These are phyloP conservation scores for Periconia sp. DNA, from an alignment of 2,329 filamentous ascomycete genomes.

Conservation along the genomic window DNA sequence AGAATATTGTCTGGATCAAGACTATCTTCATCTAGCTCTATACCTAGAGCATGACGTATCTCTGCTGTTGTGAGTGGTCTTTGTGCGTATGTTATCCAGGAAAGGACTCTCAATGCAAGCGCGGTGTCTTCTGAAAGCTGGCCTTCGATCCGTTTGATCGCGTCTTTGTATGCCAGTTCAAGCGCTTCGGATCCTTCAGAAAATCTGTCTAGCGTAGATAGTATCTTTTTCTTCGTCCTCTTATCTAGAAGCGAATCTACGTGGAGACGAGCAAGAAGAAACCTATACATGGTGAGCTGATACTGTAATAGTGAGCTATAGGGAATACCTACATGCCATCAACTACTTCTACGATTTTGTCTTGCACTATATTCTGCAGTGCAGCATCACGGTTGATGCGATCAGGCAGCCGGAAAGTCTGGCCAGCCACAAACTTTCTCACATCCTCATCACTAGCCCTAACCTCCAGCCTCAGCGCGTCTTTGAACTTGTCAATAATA, in stretches of 20 bases:
- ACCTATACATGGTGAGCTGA: background rate
- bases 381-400: constrained; percentile 16
- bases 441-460: constrained; percentile 27
- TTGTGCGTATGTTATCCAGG: background rate
- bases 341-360: constrained; percentile 22
- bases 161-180: constrained; percentile 48
- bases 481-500: constrained; percentile 17
- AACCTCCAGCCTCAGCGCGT: constrained; percentile 18
- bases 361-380: constrained; percentile 19
- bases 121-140: constrained; percentile 38
- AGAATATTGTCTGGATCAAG: constrained; percentile 9
- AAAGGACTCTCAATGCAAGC: constrained; percentile 38
- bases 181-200: constrained; percentile 36
- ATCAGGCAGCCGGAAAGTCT: constrained; percentile 19
- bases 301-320: constrained; percentile 1
- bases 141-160: constrained; percentile 49
- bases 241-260: constrained; percentile 38
- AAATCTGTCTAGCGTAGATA: constrained; percentile 36
- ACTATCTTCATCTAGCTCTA: constrained; percentile 4
- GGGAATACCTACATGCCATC: constrained; percentile 26
- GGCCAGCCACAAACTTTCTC: constrained; percentile 20
- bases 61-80: constrained; percentile 8
- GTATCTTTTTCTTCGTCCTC: constrained; percentile 39
- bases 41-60: constrained; percentile 6
- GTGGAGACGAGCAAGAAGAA: constrained; percentile 46